Conservation (phyloP, 148 eudicot genomes). For the Fagopyrum tataricum region DNA sequence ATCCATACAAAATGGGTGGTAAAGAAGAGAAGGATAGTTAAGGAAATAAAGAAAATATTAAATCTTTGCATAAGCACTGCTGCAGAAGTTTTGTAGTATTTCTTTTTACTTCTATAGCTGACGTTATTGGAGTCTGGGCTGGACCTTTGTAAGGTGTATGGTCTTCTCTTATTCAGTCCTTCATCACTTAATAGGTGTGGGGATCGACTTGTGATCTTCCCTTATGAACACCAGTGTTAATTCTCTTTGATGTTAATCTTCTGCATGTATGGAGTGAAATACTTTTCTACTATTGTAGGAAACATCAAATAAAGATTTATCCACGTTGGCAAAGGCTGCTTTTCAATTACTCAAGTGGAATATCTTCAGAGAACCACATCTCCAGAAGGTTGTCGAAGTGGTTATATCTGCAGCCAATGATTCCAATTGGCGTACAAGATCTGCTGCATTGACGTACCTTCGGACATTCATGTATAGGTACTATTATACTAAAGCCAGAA, state of each 20-base stretch:
- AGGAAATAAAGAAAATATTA: not conserved
- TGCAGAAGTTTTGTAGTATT: not conserved
- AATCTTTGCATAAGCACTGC: not conserved
- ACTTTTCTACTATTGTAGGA: slow-evolving; percentile 45
- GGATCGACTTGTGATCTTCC: not conserved
- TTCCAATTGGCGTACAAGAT: slow-evolving; percentile 97
- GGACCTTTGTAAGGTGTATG: not conserved
- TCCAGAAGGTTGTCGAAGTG: slow-evolving; percentile 64
- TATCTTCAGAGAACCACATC: slow-evolving; percentile 57
- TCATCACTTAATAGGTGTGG: not conserved
- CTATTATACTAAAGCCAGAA: slow-evolving; percentile 9
- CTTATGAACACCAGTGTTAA: not conserved
- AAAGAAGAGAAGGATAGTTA: not conserved
- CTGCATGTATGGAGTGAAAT: not conserved
- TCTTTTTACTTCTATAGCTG: not conserved
- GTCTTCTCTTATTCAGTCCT: not conserved
- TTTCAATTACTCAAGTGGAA: slow-evolving; percentile 92
- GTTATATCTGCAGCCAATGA: slow-evolving; percentile 72
- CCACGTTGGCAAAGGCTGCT: slow-evolving; percentile 92
- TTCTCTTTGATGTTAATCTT: not conserved
- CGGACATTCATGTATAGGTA: slow-evolving; percentile 95
- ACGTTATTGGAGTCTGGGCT: not conserved
- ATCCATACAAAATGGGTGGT: not conserved
- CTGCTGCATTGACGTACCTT: slow-evolving; percentile 86
- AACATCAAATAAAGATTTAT: slow-evolving; percentile 86